A percentile compares a stretch with the other conserved stretches of the same genome.
phyloP scores from a whole-genome alignment of 225 moss, liverwort and hornwort species.

The Polytrichum formosum region DNA sequence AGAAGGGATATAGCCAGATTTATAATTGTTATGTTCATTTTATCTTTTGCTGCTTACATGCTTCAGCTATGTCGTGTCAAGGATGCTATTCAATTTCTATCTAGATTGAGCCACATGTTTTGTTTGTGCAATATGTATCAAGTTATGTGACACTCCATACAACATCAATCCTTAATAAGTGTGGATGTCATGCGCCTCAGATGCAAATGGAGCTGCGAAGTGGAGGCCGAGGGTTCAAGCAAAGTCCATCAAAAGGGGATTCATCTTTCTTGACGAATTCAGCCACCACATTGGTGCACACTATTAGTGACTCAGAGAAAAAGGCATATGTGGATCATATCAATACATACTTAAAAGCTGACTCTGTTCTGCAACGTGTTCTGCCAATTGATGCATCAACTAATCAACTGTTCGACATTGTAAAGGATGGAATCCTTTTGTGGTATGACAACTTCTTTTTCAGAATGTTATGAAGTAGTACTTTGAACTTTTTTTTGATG shows the following conservation, averaged over 20 bases:
- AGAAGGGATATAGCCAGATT: no score
- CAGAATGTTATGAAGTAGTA: no score
- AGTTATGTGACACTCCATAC: no score
- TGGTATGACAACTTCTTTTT: constrained; percentile 42
- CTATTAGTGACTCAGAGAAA: constrained; percentile 95
- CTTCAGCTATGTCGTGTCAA: no score
- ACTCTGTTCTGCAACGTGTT: constrained; percentile 53
- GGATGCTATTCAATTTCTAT: no score
- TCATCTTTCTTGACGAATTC: constrained; percentile 85
- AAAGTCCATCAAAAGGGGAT: constrained; percentile 68
- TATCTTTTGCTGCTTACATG: no score
- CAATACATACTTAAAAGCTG: constrained; percentile 79
- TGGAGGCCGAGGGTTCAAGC: constrained; percentile 72
- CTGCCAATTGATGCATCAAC: constrained; percentile 84
- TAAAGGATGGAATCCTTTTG: constrained; percentile 86
- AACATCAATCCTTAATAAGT: no score
- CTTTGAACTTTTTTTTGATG: no score
- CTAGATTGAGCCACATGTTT: no score
- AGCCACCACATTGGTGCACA: constrained; percentile 82
- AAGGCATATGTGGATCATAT: constrained; percentile 97
- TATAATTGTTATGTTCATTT: no score
- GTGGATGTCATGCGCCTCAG: constrained; percentile 23
- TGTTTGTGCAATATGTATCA: no score
- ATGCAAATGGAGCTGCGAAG: constrained; percentile 82
- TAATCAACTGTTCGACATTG: constrained; percentile 79